Base-by-base conservation (phyloP, 2,329 filamentous ascomycete species). In the Diaporthe caulivora region DNA sequence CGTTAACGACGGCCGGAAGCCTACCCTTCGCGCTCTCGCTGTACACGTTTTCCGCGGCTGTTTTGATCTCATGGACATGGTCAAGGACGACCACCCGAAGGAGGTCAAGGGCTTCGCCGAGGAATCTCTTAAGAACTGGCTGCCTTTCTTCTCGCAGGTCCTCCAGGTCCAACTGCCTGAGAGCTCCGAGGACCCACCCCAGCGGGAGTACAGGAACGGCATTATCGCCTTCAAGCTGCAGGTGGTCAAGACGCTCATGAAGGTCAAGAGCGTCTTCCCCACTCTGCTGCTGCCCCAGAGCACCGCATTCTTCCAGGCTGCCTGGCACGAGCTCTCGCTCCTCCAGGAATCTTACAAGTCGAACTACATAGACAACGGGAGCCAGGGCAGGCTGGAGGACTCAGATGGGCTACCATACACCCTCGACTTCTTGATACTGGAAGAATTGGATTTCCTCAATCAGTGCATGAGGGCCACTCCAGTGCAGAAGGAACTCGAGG, bases 31-130 rank as follows among this genome's bases (percentile, higher is more conserved):
- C 75, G 95, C 95, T 40, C 87, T 98, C 77, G 94, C 97, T 51
- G 93, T 98, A 54, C 94, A 93, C 53, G 94, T 98, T 73, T 98
- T 98, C 87, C 91, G 95, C 72, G 92, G 92, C 64, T 98, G 95
- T 83, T 97, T 99, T 82, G 95, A 98, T 81, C 94, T 97, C 72
- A 90, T 99, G 85, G 95, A 98, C 84, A 97, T 98, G 90, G 94
- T 98, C 77, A 93, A 98, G 87, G 95, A 98, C 77, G 94, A 97
- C 78, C 94, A 98, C 83, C 94, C 94, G 79, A 89, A 89, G 73
- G 94, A 94, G 71, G 95, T 98, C 75, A 97, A 94, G 83, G 89
- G 88, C 1, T 99, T 99, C 81, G 95, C 96, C 70, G 94, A 98
- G 75, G 93, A 97, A 80, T 91, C 95, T 0, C 87, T 98, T 64